These are phyloP conservation scores for Arxiozyma heterogenica DNA, from an alignment of 1,139 yeast genomes.

Conservation along the genomic window DNA sequence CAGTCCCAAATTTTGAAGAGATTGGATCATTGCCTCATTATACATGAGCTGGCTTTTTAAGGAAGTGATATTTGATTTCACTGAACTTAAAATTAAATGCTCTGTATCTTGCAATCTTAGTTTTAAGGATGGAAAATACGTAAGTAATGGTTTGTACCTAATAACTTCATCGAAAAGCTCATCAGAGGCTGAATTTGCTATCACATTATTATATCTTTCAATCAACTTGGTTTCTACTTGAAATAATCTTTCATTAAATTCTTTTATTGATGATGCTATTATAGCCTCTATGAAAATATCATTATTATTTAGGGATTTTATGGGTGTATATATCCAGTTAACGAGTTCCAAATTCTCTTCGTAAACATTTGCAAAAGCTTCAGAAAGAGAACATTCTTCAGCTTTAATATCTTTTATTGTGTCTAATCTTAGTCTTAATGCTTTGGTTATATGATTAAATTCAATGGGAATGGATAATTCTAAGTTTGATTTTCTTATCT, in stretches of 20 bases:
- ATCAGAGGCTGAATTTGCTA: conserved; percentile 37
- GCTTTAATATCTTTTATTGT: conserved; percentile 39
- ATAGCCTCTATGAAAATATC: conserved; percentile 9
- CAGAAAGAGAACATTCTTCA: conserved; percentile 45
- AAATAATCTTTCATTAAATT: conserved; percentile 37
- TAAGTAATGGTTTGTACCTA: conserved; percentile 39
- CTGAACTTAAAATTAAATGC: conserved; percentile 38
- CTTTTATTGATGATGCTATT: conserved; percentile 37
- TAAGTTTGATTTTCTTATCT: conserved; percentile 55
- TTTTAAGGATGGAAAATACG: conserved; percentile 40
- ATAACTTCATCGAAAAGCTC: conserved; percentile 46
- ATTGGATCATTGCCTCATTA: conserved; percentile 13
- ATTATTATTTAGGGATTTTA: neutral
- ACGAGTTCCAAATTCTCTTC: conserved; percentile 6
- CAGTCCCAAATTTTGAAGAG: conserved; percentile 33
- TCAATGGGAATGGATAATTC: conserved; percentile 29
- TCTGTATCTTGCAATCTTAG: conserved; percentile 51
- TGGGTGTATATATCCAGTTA: conserved; percentile 1
- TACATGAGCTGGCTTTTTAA: conserved; percentile 11
- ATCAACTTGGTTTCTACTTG: conserved; percentile 41
- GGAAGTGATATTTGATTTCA: conserved; percentile 39
- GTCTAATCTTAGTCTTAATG: conserved; percentile 9
- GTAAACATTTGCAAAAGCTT: conserved; percentile 33
- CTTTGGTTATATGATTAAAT: conserved; percentile 41
- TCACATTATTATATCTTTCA: conserved; percentile 32